Percentiles rank a stretch among this genome's conserved stretches.
These are phyloP conservation scores for Dendrothele bispora DNA, from an alignment of 768 basidiomycete genomes.

Conservation along the genomic window DNA sequence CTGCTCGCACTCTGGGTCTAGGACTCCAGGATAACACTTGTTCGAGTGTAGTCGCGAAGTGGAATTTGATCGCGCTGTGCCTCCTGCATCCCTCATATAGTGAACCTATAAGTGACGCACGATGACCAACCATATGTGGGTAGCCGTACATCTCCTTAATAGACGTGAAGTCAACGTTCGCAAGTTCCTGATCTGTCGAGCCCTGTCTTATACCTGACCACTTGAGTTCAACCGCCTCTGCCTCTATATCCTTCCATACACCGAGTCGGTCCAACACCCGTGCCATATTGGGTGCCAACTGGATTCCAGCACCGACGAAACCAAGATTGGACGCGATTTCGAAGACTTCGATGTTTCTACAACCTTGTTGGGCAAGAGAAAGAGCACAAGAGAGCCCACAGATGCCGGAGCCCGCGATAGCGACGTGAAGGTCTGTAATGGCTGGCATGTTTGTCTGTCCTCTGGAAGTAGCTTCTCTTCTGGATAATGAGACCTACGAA, in stretches of 20 bases:
- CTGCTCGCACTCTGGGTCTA: conserved; percentile 11
- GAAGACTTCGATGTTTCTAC: conserved; percentile 29
- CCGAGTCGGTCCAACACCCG: conserved; percentile 29
- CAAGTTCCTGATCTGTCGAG: conserved; percentile 27
- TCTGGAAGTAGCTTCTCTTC: no score
- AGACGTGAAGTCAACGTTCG: conserved; percentile 26
- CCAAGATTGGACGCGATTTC: conserved; percentile 27
- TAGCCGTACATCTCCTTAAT: conserved; percentile 27
- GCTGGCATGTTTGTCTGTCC: no score
- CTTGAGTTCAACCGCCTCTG: conserved; percentile 26
- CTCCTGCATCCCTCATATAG: conserved; percentile 26
- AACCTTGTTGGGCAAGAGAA: conserved; percentile 26
- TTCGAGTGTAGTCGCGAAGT: conserved; percentile 21
- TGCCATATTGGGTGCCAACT: conserved; percentile 34
- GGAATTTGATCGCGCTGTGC: conserved; percentile 25
- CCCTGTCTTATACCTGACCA: conserved; percentile 24
- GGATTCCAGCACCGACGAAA: conserved; percentile 37
- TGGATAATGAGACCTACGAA: no score
- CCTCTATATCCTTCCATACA: conserved; percentile 23
- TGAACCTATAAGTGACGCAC: conserved; percentile 29
- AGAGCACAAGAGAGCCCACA: conserved; percentile 30
- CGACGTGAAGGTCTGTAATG: conserved; percentile 14
- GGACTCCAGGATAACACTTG: conserved; percentile 27
- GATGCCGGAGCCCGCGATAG: conserved; percentile 20
- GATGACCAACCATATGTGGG: conserved; percentile 34